Evolutionary conservation across 2,329 filamentous ascomycete species (phyloP), one percentile per base, ranked within the genome.

Genomic region (Pseudohalonectria lignicola): DNA sequence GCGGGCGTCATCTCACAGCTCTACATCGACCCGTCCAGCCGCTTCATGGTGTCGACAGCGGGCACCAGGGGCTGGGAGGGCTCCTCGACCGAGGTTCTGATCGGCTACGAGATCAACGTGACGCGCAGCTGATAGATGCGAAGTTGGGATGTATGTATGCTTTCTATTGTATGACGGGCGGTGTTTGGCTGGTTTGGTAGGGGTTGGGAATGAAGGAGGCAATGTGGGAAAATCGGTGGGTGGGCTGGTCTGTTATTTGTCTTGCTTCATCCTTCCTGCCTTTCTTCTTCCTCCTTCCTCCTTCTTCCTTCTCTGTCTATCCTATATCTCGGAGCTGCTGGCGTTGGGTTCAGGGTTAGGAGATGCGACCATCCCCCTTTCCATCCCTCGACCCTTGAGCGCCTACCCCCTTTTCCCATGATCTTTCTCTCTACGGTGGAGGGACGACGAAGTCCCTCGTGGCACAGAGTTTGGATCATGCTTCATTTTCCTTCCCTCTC

Each of bases 21-120:
- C 9, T 92, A 90, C 52, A 69, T 95, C 34, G 92, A 98, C 55
- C 84, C 84, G 4, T 84, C 86, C 0, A 90, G 86, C 54, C 73
- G 79, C 15, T 96, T 88, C 54, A 90, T 98, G 82, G 74, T 98
- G 25, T 90, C 85, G 2, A 85, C 86, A 1, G 88, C 86, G 4
- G 92, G 92, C 0, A 96, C 92, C 44, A 67, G 92, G 44, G 92
- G 92, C 1, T 98, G 92, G 92, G 92, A 96, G 57, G 92, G 92
- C 1, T 79, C 74, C 16, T 80, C 74, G 26, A 96, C 92, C 0
- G 92, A 98, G 62, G 86, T 92, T 1, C 58, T 98, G 43, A 76
- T 98, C 39, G 92, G 92, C 13, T 98, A 98, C 59, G 92, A 98
- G 62, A 94, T 98, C 48, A 66, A 64, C 9, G 65, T 73, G 4